phyloP scores from a whole-genome alignment of 2,329 filamentous ascomycete genomes.

The Metarhizium sp. region DNA sequence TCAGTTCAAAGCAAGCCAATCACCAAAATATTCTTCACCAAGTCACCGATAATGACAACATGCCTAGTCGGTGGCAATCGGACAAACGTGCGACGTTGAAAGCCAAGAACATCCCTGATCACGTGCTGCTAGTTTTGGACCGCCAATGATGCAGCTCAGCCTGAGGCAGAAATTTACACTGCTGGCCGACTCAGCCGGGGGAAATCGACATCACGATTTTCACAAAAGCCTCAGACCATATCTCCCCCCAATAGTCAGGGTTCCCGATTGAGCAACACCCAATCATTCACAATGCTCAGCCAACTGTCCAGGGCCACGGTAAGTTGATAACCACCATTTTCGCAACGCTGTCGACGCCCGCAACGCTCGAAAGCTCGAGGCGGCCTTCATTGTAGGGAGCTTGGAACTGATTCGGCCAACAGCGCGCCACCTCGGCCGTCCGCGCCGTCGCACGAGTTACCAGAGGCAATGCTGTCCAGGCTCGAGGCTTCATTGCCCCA shows the following conservation, averaged over 20 bases:
- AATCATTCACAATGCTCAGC: constrained; percentile 43
- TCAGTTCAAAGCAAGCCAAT: no score
- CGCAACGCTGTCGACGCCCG: neutral
- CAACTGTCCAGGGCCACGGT: constrained; percentile 48
- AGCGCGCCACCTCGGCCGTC: constrained; percentile 42
- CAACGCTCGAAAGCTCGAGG: neutral
- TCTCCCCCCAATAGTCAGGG: constrained; percentile 20
- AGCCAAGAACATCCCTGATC: no score
- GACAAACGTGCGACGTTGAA: no score
- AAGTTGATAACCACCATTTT: constrained; percentile 21
- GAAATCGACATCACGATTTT: constrained; percentile 32
- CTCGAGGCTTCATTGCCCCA: constrained; percentile 50
- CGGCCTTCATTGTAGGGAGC: neutral
- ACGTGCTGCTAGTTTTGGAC: neutral
- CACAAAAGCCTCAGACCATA: constrained; percentile 33
- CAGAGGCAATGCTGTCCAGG: constrained; percentile 31
- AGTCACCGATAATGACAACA: no score
- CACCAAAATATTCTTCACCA: no score
- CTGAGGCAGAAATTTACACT: constrained; percentile 16
- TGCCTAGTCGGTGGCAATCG: no score
- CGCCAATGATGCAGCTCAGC: neutral
- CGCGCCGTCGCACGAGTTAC: constrained; percentile 38
- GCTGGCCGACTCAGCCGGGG: constrained; percentile 16
- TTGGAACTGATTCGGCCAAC: constrained; percentile 17
- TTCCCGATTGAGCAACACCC: constrained; percentile 39